These are phyloP conservation scores for Cucurbita moschata DNA, from an alignment of 306 rosid species.

Conservation along the genomic window DNA sequence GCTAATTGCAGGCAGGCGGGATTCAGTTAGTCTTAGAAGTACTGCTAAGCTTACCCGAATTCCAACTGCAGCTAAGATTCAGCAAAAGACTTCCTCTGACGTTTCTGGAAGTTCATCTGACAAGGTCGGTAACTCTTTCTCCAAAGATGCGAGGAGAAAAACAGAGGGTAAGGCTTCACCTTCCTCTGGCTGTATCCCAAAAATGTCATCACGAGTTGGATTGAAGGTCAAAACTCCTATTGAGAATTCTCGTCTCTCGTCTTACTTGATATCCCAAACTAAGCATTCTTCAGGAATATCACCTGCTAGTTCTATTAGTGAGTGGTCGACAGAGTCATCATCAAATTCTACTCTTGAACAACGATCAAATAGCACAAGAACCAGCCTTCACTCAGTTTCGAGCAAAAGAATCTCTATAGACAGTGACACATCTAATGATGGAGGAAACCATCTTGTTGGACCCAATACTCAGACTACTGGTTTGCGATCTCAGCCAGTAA, in stretches of 20 bases:
- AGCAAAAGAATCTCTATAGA: conserved; percentile 32
- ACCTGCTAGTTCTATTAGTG: conserved; percentile 81
- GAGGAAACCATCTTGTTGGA: conserved; percentile 21
- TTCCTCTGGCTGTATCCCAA: conserved; percentile 23
- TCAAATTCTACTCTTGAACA: conserved; percentile 38
- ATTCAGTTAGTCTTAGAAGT: conserved; percentile 23
- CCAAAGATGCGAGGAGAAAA: conserved; percentile 28
- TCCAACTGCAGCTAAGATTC: conserved; percentile 31
- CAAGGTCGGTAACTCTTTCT: conserved; percentile 30
- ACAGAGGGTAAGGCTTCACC: conserved; percentile 21
- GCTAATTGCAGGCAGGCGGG: conserved; percentile 39
- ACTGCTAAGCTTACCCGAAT: conserved; percentile 16
- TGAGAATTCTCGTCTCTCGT: conserved; percentile 30
- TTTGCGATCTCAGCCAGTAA: conserved; percentile 15
- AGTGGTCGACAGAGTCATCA: conserved; percentile 75
- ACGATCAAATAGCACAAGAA: conserved; percentile 40
- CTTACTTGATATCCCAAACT: background rate
- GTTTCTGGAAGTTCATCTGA: conserved; percentile 24
- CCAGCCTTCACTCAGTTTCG: conserved; percentile 40
- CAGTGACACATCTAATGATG: conserved; percentile 22
- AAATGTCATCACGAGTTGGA: conserved; percentile 35
- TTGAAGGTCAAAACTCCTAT: conserved; percentile 24
- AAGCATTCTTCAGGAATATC: conserved; percentile 52
- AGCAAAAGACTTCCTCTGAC: conserved; percentile 26
- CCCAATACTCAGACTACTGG: conserved; percentile 22